Evolutionary conservation across 2,329 filamentous ascomycete species (phyloP).

Genomic region (Stenocarpella maydis): DNA sequence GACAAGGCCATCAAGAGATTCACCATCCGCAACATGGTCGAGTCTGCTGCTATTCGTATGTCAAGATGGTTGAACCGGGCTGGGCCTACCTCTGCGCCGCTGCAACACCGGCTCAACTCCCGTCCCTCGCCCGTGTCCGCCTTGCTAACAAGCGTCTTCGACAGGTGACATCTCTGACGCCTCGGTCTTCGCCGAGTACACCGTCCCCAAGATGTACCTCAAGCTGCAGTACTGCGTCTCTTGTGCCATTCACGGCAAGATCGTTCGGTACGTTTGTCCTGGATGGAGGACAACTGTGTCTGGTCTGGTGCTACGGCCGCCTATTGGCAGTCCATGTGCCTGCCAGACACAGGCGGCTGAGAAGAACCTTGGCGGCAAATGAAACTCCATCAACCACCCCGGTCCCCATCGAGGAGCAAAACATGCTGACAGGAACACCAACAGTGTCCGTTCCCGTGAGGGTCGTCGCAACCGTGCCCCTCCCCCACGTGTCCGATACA

Average conservation of each 20-base stretch:
- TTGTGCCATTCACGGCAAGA: constrained; percentile 99
- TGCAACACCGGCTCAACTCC: background rate
- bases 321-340: constrained; percentile 23
- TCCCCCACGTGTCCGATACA: constrained; percentile 97
- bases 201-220: constrained; percentile 99
- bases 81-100: background rate
- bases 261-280: constrained; percentile 90
- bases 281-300: constrained; percentile 65
- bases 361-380: constrained; percentile 51
- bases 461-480: constrained; percentile 99
- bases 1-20: constrained; percentile 99
- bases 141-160: constrained; percentile 25
- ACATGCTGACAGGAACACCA: constrained; percentile 51
- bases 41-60: constrained; percentile 99
- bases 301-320: constrained; percentile 36
- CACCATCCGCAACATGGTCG: constrained; percentile 99
- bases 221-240: constrained; percentile 99
- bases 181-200: constrained; percentile 99
- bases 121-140: background rate
- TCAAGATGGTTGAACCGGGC: constrained; percentile 43
- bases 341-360: constrained; percentile 53
- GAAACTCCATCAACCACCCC: constrained; percentile 32
- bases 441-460: constrained; percentile 93
- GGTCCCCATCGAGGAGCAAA: constrained; percentile 37
- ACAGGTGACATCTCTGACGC: constrained; percentile 99